These are phyloP conservation scores for Phaeosphaeria sp. DNA, from an alignment of 2,329 filamentous ascomycete genomes.

Conservation along the genomic window DNA sequence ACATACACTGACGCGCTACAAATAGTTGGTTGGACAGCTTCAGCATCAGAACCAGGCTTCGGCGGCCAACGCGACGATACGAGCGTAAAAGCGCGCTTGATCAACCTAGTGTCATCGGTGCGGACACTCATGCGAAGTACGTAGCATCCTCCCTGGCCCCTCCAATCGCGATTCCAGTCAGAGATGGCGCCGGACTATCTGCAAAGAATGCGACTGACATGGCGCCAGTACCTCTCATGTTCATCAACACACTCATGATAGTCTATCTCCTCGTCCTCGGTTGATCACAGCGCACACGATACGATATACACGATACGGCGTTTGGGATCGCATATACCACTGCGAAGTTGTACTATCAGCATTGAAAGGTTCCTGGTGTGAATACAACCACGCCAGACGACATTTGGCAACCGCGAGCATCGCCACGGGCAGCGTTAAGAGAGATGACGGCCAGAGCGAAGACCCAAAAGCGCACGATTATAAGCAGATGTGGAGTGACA, in stretches of 20 bases:
- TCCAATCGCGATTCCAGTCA: background rate
- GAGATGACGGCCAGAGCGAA: too few relatives aligned
- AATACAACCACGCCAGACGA: background rate
- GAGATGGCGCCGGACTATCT: background rate
- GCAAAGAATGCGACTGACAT: slow-evolving; percentile 13
- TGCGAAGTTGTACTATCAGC: background rate
- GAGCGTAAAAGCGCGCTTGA: slow-evolving; percentile 84
- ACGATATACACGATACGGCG: slow-evolving; percentile 5
- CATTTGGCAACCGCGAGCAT: background rate
- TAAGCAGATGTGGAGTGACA: background rate
- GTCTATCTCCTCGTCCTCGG: slow-evolving; percentile 47
- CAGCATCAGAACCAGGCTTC: slow-evolving; percentile 75
- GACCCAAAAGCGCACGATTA: background rate
- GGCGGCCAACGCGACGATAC: slow-evolving; percentile 73
- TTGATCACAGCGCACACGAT: slow-evolving; percentile 26
- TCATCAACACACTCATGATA: slow-evolving; percentile 49
- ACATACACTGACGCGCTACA: slow-evolving; percentile 8
- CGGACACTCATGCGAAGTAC: slow-evolving; percentile 91
- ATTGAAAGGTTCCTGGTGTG: background rate
- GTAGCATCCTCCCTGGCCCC: slow-evolving; percentile 42
- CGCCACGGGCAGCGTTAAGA: too few relatives aligned
- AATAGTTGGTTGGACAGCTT: slow-evolving; percentile 78
- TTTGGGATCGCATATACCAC: slow-evolving; percentile 7
- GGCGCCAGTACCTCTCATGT: slow-evolving; percentile 46
- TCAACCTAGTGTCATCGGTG: slow-evolving; percentile 89